These are phyloP conservation scores for Monosporascus cannonballus DNA, from an alignment of 2,329 filamentous ascomycete genomes.

Conservation along the genomic window DNA sequence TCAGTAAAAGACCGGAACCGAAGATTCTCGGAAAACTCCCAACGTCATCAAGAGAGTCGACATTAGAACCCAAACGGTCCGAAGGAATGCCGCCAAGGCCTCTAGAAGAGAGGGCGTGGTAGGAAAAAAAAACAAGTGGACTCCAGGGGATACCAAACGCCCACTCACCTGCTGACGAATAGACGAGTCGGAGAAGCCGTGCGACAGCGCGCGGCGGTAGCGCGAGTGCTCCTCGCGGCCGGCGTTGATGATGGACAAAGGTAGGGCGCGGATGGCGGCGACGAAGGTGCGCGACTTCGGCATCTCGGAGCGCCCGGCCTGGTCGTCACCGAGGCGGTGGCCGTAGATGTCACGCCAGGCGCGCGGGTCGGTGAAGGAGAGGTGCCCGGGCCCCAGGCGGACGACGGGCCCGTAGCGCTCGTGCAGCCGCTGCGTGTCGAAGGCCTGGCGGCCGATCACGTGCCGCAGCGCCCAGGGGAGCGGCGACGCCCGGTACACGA, in stretches of 20 bases:
- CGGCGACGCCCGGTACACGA: conserved; percentile 13
- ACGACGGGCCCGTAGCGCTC: conserved; percentile 17
- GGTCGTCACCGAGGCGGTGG: conserved; percentile 19
- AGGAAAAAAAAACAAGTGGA: no score
- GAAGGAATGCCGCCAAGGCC: no score
- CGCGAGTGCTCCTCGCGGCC: conserved; percentile 22
- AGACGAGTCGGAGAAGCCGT: conserved; percentile 23
- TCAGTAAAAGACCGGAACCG: no score
- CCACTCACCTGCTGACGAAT: conserved; percentile 18
- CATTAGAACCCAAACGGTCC: no score
- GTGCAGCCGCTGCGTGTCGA: conserved; percentile 19
- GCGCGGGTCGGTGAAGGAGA: conserved; percentile 23
- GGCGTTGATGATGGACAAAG: conserved; percentile 23
- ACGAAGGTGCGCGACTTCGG: conserved; percentile 13
- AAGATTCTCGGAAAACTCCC: no score
- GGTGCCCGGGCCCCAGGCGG: conserved; percentile 20
- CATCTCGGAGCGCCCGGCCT: conserved; percentile 15
- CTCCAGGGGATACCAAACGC: no score
- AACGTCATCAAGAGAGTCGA: no score
- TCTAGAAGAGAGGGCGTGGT: no score
- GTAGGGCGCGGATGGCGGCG: conserved; percentile 10
- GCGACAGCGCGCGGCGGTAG: conserved; percentile 22
- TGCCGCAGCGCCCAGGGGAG: conserved; percentile 19
- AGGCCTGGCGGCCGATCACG: conserved; percentile 13
- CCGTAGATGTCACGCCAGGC: conserved; percentile 30